Base-by-base conservation (phyloP, 345 rosid species). In the Eucalyptus sp. region DNA sequence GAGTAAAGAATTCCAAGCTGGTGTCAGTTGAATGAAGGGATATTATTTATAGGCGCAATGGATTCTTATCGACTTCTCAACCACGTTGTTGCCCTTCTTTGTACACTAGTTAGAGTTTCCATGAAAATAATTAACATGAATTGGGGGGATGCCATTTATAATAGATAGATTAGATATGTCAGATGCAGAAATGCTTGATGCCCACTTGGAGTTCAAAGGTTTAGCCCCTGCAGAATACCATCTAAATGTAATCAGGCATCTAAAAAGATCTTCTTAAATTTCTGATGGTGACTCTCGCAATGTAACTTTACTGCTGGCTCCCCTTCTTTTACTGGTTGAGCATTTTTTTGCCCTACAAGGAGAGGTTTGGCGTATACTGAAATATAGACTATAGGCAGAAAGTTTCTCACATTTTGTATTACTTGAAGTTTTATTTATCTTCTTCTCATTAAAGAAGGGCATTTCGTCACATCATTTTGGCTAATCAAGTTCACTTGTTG, bases 301-400 rank as follows among this genome's bases (percentile, higher is more conserved):
- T 58, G 64, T 3, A 58, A 58, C 2, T 7, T 58, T 15, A 10
- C 29, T 58, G 13, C 12, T 10, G 6, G 10, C 64, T 58, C 4
- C 1, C 5, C 29, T 24, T 24, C 29, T 58, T 58, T 24, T 24
- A 58, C 64, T 24, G 13, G 5, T 58, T 24, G 64, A n/a, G n/a
- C n/a, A n/a, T n/a, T n/a, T n/a, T n/a, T n/a, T n/a, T n/a, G n/a
- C n/a, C 27, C 60, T 56, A 8, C 27, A 56, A 20, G 60, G 25
- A 56, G 5, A 8, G 13, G 2, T 56, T 56, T 56, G 0, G 27
- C 0, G 60, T 4, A 56, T 44, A 20, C 43, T n/a, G 1, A 64
- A 27, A 12, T 20, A 81, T 44, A 41, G 50, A 20, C 4, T 4
- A 22, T 81, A 43, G 46, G 43, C 15, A 1, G 54, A 51, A 51